Evolutionary conservation across 805 yeast species (phyloP).

Genomic region (Alloascoidea hylecoeti): DNA sequence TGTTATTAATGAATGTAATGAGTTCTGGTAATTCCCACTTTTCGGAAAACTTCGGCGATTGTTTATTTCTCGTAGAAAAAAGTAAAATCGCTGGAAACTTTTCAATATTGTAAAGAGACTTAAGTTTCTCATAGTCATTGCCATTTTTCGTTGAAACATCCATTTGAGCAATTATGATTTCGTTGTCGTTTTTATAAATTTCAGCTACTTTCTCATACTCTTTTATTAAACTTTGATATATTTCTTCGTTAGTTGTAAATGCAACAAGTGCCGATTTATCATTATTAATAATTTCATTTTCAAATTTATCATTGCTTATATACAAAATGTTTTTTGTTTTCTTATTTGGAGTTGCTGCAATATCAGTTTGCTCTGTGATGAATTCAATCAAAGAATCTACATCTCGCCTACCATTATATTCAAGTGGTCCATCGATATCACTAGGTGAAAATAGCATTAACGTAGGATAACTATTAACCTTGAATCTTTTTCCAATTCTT

Average conservation of each 20-base stretch:
- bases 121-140: conserved; percentile 22
- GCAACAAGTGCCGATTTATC: conserved; percentile 30
- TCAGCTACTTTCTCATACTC: conserved; percentile 33
- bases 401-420: conserved; percentile 40
- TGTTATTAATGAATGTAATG: conserved; percentile 32
- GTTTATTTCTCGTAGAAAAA: conserved; percentile 23
- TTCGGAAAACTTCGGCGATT: conserved; percentile 19
- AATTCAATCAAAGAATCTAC: conserved; percentile 34
- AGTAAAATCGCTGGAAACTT: conserved; percentile 42
- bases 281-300: conserved; percentile 21
- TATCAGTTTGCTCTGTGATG: conserved; percentile 23
- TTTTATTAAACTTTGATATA: no score
- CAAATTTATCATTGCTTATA: conserved; percentile 26
- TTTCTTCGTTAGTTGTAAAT: conserved; percentile 43
- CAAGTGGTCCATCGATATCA: conserved; percentile 29
- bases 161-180: conserved; percentile 28
- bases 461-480: conserved; percentile 54
- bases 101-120: conserved; percentile 25
- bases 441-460: conserved; percentile 41
- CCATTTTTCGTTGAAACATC: conserved; percentile 32
- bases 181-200: conserved; percentile 24
- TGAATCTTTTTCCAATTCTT: conserved; percentile 31
- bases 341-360: conserved; percentile 4
- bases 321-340: neutral
- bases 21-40: conserved; percentile 32